Evolutionary conservation across 257 asterid species (phyloP).

Genomic region (Solanum bulbocastanum): DNA sequence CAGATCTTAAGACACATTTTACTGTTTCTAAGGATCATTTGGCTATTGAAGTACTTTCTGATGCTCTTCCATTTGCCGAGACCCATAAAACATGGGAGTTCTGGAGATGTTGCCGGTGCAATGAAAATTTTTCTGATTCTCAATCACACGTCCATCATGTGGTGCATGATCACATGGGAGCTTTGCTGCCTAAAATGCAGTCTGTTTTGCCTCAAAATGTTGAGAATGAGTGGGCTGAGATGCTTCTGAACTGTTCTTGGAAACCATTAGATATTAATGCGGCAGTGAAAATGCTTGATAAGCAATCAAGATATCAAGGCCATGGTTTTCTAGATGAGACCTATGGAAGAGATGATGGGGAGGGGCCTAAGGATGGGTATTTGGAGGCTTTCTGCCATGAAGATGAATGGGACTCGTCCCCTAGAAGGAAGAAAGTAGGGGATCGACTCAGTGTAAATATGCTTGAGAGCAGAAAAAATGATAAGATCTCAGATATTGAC

Average conservation of each 20-base stretch:
- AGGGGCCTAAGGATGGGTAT: conserved; percentile 53
- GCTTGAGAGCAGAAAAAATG: conserved; percentile 43
- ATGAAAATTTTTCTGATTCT: conserved; percentile 40
- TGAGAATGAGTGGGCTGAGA: conserved; percentile 76
- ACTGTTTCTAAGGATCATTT: conserved; percentile 36
- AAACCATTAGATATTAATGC: conserved; percentile 65
- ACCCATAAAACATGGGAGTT: conserved; percentile 50
- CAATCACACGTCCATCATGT: conserved; percentile 46
- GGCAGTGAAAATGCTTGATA: conserved; percentile 37
- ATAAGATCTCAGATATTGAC: conserved; percentile 39
- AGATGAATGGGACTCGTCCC: conserved; percentile 51
- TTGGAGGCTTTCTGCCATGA: conserved; percentile 53
- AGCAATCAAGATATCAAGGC: conserved; percentile 32
- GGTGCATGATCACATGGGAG: conserved; percentile 55
- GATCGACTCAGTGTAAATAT: conserved; percentile 27
- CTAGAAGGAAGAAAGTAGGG: conserved; percentile 32
- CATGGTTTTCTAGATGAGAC: conserved; percentile 36
- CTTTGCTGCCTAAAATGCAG: conserved; percentile 66
- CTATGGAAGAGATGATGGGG: conserved; percentile 27
- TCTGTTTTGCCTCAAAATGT: conserved; percentile 58
- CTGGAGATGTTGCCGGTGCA: conserved; percentile 67
- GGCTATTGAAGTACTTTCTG: conserved; percentile 37
- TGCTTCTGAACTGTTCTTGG: conserved; percentile 79
- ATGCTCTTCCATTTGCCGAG: conserved; percentile 53
- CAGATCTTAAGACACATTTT: conserved; percentile 53